phyloP scores from a whole-genome alignment of 2,329 filamentous ascomycete species.

The Ambrosiella beaveri region DNA sequence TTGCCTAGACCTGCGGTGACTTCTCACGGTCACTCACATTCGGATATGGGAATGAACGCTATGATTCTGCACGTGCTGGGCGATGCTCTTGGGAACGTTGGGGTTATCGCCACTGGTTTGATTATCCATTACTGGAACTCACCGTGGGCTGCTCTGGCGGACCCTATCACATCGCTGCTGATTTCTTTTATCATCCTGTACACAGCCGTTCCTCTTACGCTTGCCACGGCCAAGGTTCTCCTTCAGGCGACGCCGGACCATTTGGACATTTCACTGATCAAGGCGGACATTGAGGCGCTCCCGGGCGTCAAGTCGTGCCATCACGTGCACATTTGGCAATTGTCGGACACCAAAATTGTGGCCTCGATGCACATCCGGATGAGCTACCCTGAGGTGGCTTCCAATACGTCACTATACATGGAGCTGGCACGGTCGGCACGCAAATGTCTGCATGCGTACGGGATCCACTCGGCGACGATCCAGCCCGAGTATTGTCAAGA shows the following conservation, averaged over 20 bases:
- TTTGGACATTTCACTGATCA: conserved; percentile 71
- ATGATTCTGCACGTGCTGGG: conserved; percentile 63
- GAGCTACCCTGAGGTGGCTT: conserved; percentile 70
- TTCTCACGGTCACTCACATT: conserved; percentile 60
- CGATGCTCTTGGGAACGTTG: conserved; percentile 72
- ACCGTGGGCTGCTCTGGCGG: conserved; percentile 69
- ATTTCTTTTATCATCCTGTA: conserved; percentile 68
- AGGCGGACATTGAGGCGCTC: conserved; percentile 67
- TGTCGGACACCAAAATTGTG: conserved; percentile 86
- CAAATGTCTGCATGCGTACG: conserved; percentile 81
- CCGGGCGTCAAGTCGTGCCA: conserved; percentile 81
- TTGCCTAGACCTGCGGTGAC: conserved; percentile 44
- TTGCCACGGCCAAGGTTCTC: conserved; percentile 69
- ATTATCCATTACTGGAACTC: conserved; percentile 84
- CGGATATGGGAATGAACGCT: conserved; percentile 88
- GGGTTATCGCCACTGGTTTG: conserved; percentile 66
- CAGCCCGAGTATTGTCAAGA: conserved; percentile 72
- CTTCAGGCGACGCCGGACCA: conserved; percentile 86
- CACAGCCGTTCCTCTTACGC: conserved; percentile 62
- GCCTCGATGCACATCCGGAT: conserved; percentile 90
- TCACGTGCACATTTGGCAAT: conserved; percentile 94
- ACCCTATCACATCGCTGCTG: conserved; percentile 80
- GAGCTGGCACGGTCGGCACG: conserved; percentile 65
- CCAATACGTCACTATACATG: conserved; percentile 75
- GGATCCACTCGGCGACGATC: conserved; percentile 93